These are phyloP conservation scores for Aspergillus steynii DNA, from an alignment of 495 filamentous ascomycete species.

Conservation along the genomic window DNA sequence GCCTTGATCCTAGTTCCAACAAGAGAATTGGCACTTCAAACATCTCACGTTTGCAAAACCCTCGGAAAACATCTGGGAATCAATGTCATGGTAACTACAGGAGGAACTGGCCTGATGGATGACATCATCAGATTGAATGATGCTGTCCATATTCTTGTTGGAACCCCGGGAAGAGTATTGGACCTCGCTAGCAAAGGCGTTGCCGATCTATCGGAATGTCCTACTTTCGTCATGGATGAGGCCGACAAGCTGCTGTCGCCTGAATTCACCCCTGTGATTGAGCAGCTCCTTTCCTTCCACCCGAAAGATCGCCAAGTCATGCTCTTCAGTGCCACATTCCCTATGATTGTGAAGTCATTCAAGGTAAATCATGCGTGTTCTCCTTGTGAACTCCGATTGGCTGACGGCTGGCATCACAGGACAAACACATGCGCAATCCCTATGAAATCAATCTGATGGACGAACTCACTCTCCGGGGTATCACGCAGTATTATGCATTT, in stretches of 20 bases:
- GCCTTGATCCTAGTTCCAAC: constrained; percentile 95
- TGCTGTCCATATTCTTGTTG: constrained; percentile 94
- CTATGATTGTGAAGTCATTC: constrained; percentile 92
- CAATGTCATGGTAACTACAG: constrained; percentile 99
- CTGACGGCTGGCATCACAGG: constrained; percentile 41
- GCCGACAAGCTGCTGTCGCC: constrained; percentile 95
- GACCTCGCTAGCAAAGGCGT: constrained; percentile 93
- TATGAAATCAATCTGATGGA: constrained; percentile 99
- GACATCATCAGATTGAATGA: constrained; percentile 95
- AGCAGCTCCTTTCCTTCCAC: constrained; percentile 89
- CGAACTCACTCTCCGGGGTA: constrained; percentile 94
- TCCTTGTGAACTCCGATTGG: neutral
- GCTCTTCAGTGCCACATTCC: constrained; percentile 98
- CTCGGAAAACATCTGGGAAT: constrained; percentile 94
- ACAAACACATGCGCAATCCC: constrained; percentile 93
- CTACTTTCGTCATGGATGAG: constrained; percentile 99
- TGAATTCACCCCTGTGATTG: constrained; percentile 96
- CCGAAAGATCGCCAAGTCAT: constrained; percentile 97
- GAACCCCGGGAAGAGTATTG: constrained; percentile 92
- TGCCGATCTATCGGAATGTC: constrained; percentile 93
- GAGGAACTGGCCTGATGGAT: constrained; percentile 90
- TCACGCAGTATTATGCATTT: constrained; percentile 98
- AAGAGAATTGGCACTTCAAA: constrained; percentile 96
- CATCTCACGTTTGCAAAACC: constrained; percentile 97
- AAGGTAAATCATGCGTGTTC: constrained; percentile 53